Evolutionary conservation across 2,329 filamentous ascomycete species (phyloP), one percentile per base, ranked within the genome.

Genomic region (Fusarium algeriense): DNA sequence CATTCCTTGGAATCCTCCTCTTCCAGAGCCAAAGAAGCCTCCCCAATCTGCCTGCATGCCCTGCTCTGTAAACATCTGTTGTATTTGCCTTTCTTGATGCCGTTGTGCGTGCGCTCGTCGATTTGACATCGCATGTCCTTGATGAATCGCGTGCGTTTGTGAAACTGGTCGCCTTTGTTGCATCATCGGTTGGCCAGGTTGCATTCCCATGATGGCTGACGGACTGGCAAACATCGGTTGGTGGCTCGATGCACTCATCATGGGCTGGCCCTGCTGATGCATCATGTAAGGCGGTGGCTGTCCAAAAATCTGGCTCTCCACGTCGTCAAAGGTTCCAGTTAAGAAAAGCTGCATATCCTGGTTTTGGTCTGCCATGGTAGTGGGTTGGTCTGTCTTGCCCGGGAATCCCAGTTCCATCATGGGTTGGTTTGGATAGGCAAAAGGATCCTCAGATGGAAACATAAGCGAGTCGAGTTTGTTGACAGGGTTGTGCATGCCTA

Each of bases 351-450:
- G 82, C 62, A 82, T 78, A 32, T 83, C 80, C 55, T 79, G 76
- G 11, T 69, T 68, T 19, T 78, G 79, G 11, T 79, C 78, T 53
- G 76, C 74, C 76, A 81, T 78, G 54, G 75, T 75, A 67, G 78
- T 71, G 35, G 80, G 72, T 71, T 79, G 69, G 59, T 78, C 77
- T n/a, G 78, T 74, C 67, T 80, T 80, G 32, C 76, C 72, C 30
- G 81, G 80, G 73, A 80, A 83, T 13, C 85, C 85, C 43, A 88
- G 83, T 73, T 89, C 85, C 83, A 91, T 90, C 83, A 92, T 89
- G 1, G 92, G 90, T 71, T 93, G 92, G 75, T 91, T 93, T 0
- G 92, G 92, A 75, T 95, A 96, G 0, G 91, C 91, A 69, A 95
- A 92, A 0, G 93, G 92, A 74, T 95, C 92, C 37, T 89, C 87